A percentile compares a stretch with the other conserved stretches of the same genome.
Conservation (phyloP, 2,329 filamentous ascomycete species). For the Cladosporium austrohemisphaericum region DNA sequence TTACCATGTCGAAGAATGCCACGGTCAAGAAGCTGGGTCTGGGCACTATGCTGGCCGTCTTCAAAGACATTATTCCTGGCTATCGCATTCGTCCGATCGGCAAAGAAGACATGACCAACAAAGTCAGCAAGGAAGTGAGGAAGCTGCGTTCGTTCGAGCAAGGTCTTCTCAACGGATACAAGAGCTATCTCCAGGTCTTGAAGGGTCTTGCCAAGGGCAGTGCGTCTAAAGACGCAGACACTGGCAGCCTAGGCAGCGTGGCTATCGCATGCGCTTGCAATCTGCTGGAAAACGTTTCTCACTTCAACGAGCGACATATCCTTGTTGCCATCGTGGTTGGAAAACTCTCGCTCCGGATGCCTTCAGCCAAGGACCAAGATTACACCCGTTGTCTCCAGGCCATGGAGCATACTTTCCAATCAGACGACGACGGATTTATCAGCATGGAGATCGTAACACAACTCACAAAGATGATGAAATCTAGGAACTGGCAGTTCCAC, state of each 20-base stretch:
- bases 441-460: constrained; percentile 82
- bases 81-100: constrained; percentile 84
- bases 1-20: constrained; percentile 65
- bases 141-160: constrained; percentile 82
- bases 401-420: constrained; percentile 74
- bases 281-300: constrained; percentile 75
- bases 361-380: constrained; percentile 61
- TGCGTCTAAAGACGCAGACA: constrained; percentile 39
- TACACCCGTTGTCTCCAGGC: constrained; percentile 74
- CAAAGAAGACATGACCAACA: constrained; percentile 70
- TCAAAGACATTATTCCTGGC: constrained; percentile 93
- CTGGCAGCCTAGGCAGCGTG: constrained; percentile 57
- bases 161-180: constrained; percentile 78
- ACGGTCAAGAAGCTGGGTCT: constrained; percentile 82
- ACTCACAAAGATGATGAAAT: constrained; percentile 92
- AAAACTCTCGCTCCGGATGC: constrained; percentile 66
- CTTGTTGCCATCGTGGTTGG: constrained; percentile 81
- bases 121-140: constrained; percentile 88
- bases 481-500: constrained; percentile 74
- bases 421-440: constrained; percentile 85
- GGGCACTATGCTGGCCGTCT: constrained; percentile 82
- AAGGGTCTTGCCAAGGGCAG: constrained; percentile 60
- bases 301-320: constrained; percentile 94
- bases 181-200: constrained; percentile 75
- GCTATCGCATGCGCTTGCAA: constrained; percentile 84